Percentiles rank a stretch among this genome's conserved stretches.
Conservation (phyloP, 140 eudicot species). For the Oenanthe javanica region DNA sequence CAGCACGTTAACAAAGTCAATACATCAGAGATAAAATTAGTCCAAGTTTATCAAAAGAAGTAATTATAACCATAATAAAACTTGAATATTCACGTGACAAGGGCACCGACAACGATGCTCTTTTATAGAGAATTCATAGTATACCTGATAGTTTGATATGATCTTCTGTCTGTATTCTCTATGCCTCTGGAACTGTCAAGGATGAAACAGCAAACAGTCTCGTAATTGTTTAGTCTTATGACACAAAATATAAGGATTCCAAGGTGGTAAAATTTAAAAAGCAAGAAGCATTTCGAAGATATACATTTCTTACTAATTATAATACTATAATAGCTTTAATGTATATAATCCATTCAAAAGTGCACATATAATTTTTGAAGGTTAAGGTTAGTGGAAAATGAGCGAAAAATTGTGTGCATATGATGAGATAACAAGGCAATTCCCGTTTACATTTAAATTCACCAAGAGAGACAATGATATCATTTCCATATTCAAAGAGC, state of each 20-base stretch:
- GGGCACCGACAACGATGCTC: neutral
- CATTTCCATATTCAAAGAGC: neutral
- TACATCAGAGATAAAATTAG: neutral
- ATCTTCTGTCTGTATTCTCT: slow-evolving; percentile 73
- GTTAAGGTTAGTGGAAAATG: neutral
- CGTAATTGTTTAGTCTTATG: slow-evolving; percentile 8
- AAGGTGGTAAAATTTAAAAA: neutral
- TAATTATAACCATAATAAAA: neutral
- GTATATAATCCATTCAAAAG: neutral
- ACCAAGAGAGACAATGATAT: neutral
- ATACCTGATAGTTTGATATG: slow-evolving; percentile 78
- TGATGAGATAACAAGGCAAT: neutral
- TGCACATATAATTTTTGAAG: neutral
- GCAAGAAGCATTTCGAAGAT: neutral
- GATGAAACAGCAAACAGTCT: slow-evolving; percentile 11
- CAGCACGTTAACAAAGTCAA: neutral
- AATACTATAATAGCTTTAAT: neutral
- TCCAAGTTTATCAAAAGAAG: neutral
- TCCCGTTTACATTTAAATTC: neutral
- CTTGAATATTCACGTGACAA: neutral
- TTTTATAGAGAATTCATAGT: neutral
- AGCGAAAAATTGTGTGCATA: neutral
- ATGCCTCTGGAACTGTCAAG: slow-evolving; percentile 76
- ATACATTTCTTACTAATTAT: neutral
- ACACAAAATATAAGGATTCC: neutral